These are phyloP conservation scores for Ampelocalamus luodianensis DNA, from an alignment of 176 grass and related monocot species.

Conservation along the genomic window DNA sequence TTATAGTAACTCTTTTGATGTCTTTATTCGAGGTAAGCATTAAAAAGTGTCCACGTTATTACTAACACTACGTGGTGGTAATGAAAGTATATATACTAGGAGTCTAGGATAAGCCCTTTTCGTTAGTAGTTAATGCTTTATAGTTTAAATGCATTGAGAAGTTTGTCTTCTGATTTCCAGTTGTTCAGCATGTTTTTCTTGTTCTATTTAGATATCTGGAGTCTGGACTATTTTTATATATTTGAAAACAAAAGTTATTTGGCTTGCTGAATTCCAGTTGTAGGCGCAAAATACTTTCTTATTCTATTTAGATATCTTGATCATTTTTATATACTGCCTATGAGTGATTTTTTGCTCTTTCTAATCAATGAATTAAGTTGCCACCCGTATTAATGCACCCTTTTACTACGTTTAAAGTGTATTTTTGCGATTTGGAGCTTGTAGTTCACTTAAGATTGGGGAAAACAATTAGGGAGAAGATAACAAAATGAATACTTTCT, in stretches of 20 bases:
- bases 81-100: not conserved
- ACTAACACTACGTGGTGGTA: not conserved
- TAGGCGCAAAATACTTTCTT: not conserved
- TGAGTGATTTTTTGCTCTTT: not conserved
- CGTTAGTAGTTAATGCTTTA: not conserved
- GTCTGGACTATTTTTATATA: not conserved
- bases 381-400: not conserved
- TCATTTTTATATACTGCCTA: not conserved
- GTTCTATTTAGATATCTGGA: not conserved
- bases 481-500: not conserved
- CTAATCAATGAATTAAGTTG: not conserved
- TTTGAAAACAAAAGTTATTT: not conserved
- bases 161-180: constrained; percentile 3
- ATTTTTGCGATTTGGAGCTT: not conserved
- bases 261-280: not conserved
- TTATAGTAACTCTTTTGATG: constrained; percentile 96
- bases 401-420: not conserved
- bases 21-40: constrained; percentile 88
- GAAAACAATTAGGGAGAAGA: not conserved
- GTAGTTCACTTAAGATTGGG: not conserved
- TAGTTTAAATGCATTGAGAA: not conserved
- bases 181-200: not conserved
- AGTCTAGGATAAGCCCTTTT: not conserved
- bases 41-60: not conserved
- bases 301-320: not conserved